These are phyloP conservation scores for Talaromyces pinophilus DNA, from an alignment of 2,329 filamentous ascomycete genomes.

Conservation along the genomic window DNA sequence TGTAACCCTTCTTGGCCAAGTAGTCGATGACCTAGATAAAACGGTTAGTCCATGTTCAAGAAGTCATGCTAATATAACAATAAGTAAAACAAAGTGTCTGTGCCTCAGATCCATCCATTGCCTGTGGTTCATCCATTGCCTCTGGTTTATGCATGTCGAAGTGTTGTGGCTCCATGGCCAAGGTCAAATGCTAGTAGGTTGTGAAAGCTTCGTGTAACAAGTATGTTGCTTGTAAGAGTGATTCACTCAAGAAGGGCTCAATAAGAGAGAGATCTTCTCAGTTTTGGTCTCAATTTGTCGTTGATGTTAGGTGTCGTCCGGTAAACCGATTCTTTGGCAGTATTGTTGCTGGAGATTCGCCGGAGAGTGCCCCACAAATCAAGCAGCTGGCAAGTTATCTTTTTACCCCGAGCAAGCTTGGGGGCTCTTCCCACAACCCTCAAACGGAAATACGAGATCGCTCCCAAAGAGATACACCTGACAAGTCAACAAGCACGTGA, in stretches of 20 bases:
- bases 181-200: background rate
- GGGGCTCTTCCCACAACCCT: background rate
- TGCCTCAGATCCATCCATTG: background rate
- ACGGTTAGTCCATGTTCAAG: slow-evolving; percentile 1
- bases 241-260: background rate
- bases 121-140: background rate
- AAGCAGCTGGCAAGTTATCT: background rate
- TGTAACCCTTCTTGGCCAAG: slow-evolving; percentile 91
- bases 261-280: background rate
- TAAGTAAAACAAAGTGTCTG: slow-evolving; percentile 2
- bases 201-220: background rate
- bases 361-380: background rate
- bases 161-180: background rate
- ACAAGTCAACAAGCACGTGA: background rate
- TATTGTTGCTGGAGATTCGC: no score
- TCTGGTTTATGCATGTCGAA: background rate
- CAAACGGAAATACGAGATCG: background rate
- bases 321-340: background rate
- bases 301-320: background rate
- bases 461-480: background rate
- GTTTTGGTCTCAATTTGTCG: background rate
- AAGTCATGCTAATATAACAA: background rate
- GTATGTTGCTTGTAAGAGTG: background rate
- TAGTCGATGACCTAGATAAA: slow-evolving; percentile 78
- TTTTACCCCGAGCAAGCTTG: background rate